These are phyloP conservation scores for Heterobasidion occidentale DNA, from an alignment of 1,284 basidiomycete species.

Conservation along the genomic window DNA sequence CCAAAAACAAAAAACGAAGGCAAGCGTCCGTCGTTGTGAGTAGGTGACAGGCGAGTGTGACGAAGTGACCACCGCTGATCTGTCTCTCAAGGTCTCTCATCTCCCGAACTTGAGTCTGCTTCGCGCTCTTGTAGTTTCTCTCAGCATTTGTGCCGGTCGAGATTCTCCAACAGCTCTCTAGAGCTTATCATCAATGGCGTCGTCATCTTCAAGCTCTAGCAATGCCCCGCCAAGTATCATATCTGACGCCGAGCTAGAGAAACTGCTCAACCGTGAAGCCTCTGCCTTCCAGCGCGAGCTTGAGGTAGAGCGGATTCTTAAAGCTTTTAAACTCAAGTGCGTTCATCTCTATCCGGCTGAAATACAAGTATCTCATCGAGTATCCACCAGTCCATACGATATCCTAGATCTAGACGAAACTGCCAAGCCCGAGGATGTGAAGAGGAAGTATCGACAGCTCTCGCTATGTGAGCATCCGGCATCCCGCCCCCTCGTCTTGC, in stretches of 20 bases:
- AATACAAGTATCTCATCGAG: too few species aligned
- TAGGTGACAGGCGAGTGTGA: too few species aligned
- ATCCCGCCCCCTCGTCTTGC: conserved; percentile 1
- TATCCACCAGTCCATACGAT: conserved; percentile 59
- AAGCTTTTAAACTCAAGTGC: conserved; percentile 80
- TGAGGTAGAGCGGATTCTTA: conserved; percentile 79
- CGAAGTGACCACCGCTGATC: too few species aligned
- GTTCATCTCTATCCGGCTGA: background rate
- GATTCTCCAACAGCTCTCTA: background rate
- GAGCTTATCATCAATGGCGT: background rate
- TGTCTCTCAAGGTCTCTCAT: too few species aligned
- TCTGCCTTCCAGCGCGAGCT: conserved; percentile 78
- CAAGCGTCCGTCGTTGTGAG: too few species aligned
- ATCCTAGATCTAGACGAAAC: conserved; percentile 61
- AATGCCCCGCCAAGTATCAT: conserved; percentile 5
- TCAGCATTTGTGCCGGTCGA: background rate
- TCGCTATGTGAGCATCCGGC: conserved; percentile 58
- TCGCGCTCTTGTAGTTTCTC: too few species aligned
- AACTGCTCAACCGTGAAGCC: conserved; percentile 67
- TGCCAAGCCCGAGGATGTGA: conserved; percentile 63
- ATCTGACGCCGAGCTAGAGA: conserved; percentile 54
- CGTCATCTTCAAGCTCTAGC: conserved; percentile 1
- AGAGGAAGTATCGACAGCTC: conserved; percentile 74
- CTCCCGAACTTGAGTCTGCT: too few species aligned
- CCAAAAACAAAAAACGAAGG: too few species aligned